Percentiles rank a stretch among this genome's conserved stretches.
Conservation (phyloP, 1,284 basidiomycete genomes). For the Microbotryum lychnidis-dioicae region DNA sequence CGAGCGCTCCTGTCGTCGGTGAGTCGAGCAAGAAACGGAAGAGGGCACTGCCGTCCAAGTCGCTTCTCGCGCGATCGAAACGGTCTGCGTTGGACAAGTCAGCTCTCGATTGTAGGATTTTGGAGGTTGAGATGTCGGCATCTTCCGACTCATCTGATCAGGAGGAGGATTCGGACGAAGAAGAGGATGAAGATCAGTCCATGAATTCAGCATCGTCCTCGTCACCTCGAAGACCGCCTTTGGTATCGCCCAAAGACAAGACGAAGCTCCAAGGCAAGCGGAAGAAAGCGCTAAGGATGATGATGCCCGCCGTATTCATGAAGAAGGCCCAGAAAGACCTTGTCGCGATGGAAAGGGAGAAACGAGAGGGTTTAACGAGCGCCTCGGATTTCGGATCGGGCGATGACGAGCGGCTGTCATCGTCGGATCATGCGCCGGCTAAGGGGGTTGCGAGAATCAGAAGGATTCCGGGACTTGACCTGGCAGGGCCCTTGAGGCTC, state of each 20-base stretch:
- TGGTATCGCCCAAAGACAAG: not conserved
- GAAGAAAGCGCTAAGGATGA: conserved; percentile 20
- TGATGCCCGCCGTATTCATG: conserved; percentile 35
- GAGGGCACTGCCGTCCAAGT: no score
- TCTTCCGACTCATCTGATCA: not conserved
- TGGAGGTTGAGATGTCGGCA: not conserved
- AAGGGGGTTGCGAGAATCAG: conserved; percentile 3
- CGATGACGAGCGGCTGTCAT: conserved; percentile 14
- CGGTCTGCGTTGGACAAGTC: not conserved
- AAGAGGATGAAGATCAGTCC: not conserved
- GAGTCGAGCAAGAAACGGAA: no score
- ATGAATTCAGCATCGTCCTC: not conserved
- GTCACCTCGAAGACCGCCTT: conserved; percentile 10
- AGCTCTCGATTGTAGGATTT: not conserved
- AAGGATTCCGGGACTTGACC: conserved; percentile 1
- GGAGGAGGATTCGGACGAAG: not conserved
- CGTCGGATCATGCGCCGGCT: not conserved
- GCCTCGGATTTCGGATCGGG: conserved; percentile 25
- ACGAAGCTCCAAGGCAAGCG: conserved; percentile 24
- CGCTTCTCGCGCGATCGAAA: no score
- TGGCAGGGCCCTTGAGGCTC: conserved; percentile 18
- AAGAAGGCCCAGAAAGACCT: conserved; percentile 33
- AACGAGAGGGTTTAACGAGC: conserved; percentile 1
- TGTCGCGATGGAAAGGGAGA: conserved; percentile 31
- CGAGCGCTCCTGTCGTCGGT: no score